phyloP scores from a whole-genome alignment of 2,329 filamentous ascomycete species.

The Xenoacremonium recifei region DNA sequence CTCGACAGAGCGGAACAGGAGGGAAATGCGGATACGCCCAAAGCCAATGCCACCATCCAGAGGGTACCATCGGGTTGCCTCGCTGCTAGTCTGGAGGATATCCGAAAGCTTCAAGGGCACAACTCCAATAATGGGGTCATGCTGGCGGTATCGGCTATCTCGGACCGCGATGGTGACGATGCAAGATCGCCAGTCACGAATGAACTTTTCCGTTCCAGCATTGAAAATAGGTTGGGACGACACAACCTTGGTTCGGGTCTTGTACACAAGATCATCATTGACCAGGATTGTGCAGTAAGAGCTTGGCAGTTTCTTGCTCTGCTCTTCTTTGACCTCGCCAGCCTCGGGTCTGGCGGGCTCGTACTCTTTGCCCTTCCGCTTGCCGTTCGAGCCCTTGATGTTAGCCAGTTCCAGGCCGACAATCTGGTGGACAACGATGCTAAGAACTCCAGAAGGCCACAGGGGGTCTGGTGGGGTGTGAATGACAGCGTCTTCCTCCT shows the following conservation, averaged over 20 bases:
- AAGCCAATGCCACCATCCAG: conserved; percentile 92
- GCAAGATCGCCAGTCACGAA: conserved; percentile 87
- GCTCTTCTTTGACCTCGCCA: conserved; percentile 84
- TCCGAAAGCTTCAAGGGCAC: conserved; percentile 86
- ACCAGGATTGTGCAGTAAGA: conserved; percentile 90
- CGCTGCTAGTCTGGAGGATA: conserved; percentile 81
- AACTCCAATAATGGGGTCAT: conserved; percentile 91
- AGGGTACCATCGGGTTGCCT: conserved; percentile 92
- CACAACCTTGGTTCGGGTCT: conserved; percentile 91
- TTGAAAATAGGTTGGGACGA: conserved; percentile 97
- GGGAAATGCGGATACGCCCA: conserved; percentile 81
- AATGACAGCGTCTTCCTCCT: conserved; percentile 77
- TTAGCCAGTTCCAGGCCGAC: conserved; percentile 93
- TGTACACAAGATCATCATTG: conserved; percentile 89
- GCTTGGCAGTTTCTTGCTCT: conserved; percentile 75
- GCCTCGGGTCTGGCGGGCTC: conserved; percentile 80
- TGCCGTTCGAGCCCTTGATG: conserved; percentile 79
- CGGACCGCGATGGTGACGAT: conserved; percentile 87
- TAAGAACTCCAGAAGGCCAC: conserved; percentile 89
- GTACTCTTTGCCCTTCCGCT: conserved; percentile 80
- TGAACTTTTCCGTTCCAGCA: conserved; percentile 87
- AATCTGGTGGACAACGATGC: conserved; percentile 87
- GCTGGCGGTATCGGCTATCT: conserved; percentile 84
- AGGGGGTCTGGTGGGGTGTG: conserved; percentile 94
- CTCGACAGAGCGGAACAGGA: conserved; percentile 88